phyloP scores from a whole-genome alignment of 1,284 basidiomycete genomes.

The Trichosporon ovoides region DNA sequence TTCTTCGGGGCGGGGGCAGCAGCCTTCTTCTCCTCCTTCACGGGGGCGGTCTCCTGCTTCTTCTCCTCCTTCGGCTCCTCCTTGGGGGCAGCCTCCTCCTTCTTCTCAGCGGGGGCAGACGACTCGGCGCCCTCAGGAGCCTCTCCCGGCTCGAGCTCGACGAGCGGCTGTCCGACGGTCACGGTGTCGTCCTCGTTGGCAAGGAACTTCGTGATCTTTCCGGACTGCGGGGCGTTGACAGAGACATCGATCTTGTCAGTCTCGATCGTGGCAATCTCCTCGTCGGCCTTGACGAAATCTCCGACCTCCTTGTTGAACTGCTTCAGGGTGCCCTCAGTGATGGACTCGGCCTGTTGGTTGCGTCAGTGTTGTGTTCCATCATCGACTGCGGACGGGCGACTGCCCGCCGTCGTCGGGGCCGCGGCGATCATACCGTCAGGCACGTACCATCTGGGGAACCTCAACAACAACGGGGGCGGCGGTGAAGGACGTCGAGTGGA shows the following conservation, averaged over 20 bases:
- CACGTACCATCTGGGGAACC: constrained; percentile 80
- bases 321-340: constrained; percentile 95
- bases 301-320: constrained; percentile 92
- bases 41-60: neutral
- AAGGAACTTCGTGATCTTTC: constrained; percentile 80
- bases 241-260: constrained; percentile 99
- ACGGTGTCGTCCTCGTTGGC: constrained; percentile 93
- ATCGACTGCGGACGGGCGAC: neutral
- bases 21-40: constrained; percentile 36
- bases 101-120: constrained; percentile 45
- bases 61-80: constrained; percentile 48
- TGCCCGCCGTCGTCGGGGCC: neutral
- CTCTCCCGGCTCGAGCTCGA: constrained; percentile 82
- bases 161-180: constrained; percentile 88
- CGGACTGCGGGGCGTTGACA: constrained; percentile 86
- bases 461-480: constrained; percentile 56
- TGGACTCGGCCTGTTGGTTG: constrained; percentile 71
- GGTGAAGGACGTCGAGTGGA: constrained; percentile 18
- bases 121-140: constrained; percentile 46
- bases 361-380: neutral
- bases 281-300: constrained; percentile 82
- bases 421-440: no score
- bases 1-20: constrained; percentile 4
- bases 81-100: constrained; percentile 42
- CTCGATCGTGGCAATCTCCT: constrained; percentile 97